phyloP scores from a whole-genome alignment of 306 rosid genomes.

The Echinosophora koreensis region DNA sequence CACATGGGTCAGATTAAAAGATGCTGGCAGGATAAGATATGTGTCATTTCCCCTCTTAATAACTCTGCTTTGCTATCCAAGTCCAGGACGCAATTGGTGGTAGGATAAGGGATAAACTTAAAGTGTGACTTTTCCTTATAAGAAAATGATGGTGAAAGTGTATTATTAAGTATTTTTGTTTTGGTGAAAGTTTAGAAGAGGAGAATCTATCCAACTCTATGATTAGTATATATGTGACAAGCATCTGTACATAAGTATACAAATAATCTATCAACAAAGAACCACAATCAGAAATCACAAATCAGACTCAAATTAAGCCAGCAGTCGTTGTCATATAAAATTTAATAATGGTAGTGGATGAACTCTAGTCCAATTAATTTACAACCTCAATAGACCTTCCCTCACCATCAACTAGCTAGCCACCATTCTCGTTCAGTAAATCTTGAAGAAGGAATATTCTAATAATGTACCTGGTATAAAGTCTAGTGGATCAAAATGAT shows the following conservation, averaged over 20 bases:
- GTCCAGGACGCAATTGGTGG: not conserved
- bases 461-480: slow-evolving; percentile 6
- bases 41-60: not conserved
- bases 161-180: no score
- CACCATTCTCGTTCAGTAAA: not conserved
- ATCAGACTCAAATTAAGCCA: not conserved
- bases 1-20: not conserved
- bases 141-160: not conserved
- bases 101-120: not conserved
- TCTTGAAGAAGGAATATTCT: slow-evolving; percentile 16
- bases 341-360: not conserved
- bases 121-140: not conserved
- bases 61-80: not conserved
- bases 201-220: not conserved
- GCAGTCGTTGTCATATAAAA: not conserved
- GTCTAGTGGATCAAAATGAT: not conserved
- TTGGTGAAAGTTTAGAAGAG: no score
- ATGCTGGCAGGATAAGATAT: not conserved
- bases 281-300: not conserved
- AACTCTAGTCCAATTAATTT: not conserved
- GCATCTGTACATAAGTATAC: not conserved
- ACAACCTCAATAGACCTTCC: not conserved
- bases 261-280: not conserved
- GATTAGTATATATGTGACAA: not conserved
- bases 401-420: not conserved